These are phyloP conservation scores for Podospora comata DNA, from an alignment of 495 filamentous ascomycete genomes.

Conservation along the genomic window DNA sequence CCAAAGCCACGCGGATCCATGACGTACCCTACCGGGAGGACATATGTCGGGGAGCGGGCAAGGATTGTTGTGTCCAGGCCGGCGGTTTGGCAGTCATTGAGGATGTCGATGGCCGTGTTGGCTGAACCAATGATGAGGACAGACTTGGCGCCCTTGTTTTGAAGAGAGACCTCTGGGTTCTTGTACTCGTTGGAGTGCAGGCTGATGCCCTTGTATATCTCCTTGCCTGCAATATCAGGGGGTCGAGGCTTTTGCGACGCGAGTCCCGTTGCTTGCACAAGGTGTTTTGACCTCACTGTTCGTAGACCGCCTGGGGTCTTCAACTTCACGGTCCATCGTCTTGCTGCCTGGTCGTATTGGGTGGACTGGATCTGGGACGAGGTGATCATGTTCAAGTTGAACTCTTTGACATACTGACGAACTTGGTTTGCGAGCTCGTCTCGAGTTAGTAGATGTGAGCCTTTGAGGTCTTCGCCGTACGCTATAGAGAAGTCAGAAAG, in stretches of 20 bases:
- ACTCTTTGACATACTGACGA: conserved; percentile 22
- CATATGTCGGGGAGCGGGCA: conserved; percentile 35
- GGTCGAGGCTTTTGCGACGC: conserved; percentile 26
- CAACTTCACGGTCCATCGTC: conserved; percentile 27
- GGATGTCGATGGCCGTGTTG: conserved; percentile 40
- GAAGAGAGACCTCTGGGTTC: conserved; percentile 15
- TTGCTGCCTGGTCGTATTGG: conserved; percentile 18
- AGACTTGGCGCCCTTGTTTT: conserved; percentile 26
- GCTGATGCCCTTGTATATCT: conserved; percentile 28
- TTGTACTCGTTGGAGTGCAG: conserved; percentile 31
- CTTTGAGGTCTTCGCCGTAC: conserved; percentile 18
- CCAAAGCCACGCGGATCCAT: conserved; percentile 23
- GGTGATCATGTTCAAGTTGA: conserved; percentile 32
- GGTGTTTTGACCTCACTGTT: conserved; percentile 25
- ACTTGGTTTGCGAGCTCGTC: conserved; percentile 33
- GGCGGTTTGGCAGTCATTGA: conserved; percentile 31
- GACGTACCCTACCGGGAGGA: conserved; percentile 31
- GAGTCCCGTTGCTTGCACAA: conserved; percentile 37
- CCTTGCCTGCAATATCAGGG: conserved; percentile 20
- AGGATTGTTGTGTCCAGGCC: conserved; percentile 32
- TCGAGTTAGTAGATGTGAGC: conserved; percentile 20
- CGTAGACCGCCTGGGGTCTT: conserved; percentile 11
- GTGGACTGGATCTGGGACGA: conserved; percentile 30
- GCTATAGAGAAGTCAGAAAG: conserved; percentile 7
- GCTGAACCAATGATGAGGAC: conserved; percentile 37